phyloP scores from a whole-genome alignment of 192 early-diverging fungal species.

The Linnemannia schmuckeri region DNA sequence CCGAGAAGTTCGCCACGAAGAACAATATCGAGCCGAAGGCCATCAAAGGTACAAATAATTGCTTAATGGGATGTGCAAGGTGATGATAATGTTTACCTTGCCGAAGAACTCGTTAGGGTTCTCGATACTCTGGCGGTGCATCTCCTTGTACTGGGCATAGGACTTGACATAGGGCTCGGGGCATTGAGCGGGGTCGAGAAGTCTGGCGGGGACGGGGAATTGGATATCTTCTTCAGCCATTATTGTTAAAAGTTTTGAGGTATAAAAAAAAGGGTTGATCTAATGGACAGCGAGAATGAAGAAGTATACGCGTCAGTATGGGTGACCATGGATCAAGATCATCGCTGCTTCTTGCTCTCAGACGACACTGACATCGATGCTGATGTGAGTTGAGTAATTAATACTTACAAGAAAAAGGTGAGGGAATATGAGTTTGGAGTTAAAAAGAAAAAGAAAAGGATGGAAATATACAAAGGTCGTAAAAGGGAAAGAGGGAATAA shows the following conservation, averaged over 20 bases:
- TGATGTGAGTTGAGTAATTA: not conserved
- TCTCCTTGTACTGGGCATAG: conserved; percentile 82
- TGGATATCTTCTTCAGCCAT: conserved; percentile 39
- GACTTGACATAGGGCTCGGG: conserved; percentile 80
- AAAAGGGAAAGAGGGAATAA: not conserved
- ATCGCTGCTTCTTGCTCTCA: not conserved
- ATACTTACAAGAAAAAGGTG: not conserved
- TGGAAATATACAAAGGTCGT: not conserved
- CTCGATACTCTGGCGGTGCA: conserved; percentile 85
- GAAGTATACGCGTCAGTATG: not conserved
- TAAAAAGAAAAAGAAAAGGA: not conserved
- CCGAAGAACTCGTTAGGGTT: conserved; percentile 89
- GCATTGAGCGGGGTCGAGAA: conserved; percentile 63
- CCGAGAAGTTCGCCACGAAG: not conserved
- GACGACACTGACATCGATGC: not conserved
- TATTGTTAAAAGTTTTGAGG: conserved; percentile 9
- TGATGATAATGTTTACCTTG: conserved; percentile 63
- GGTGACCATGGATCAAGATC: not conserved
- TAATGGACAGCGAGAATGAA: not conserved
- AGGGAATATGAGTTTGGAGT: not conserved
- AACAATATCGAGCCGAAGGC: not conserved
- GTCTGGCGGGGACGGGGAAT: conserved; percentile 72
- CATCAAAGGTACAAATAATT: not conserved
- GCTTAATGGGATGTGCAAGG: not conserved
- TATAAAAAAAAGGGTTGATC: not conserved